These are phyloP conservation scores for Populus deltoides DNA, from an alignment of 345 rosid species.

Conservation along the genomic window DNA sequence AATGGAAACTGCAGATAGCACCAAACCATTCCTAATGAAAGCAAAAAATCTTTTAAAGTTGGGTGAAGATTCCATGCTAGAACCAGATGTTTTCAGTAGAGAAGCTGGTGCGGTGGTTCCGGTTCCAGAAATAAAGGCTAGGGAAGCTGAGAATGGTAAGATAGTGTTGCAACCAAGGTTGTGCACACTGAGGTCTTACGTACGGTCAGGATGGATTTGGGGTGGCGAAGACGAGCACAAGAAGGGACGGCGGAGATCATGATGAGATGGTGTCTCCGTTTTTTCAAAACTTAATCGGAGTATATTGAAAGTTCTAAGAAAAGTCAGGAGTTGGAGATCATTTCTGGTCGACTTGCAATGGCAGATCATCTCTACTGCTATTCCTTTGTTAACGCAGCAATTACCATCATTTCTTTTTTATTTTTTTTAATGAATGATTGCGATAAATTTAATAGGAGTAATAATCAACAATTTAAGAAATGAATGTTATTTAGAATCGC, in stretches of 20 bases:
- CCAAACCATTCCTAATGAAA: too few relatives aligned
- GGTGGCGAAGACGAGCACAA: conserved; percentile 42
- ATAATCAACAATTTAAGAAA: too few relatives aligned
- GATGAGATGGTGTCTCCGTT: conserved; percentile 46
- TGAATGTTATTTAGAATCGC: too few relatives aligned
- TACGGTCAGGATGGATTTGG: conserved; percentile 58
- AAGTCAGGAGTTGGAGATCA: conserved; percentile 85
- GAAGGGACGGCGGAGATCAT: conserved; percentile 32
- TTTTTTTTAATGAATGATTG: background rate
- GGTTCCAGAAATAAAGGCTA: background rate
- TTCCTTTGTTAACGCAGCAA: background rate
- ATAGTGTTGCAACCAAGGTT: conserved; percentile 77
- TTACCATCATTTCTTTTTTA: background rate
- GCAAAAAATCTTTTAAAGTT: too few relatives aligned
- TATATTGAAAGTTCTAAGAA: conserved; percentile 87
- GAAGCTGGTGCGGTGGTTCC: conserved; percentile 25
- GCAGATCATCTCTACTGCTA: conserved; percentile 19
- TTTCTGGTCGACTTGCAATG: conserved; percentile 92
- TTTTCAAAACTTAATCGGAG: conserved; percentile 67
- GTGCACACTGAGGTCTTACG: conserved; percentile 67
- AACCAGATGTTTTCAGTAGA: conserved; percentile 16
- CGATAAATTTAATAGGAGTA: background rate
- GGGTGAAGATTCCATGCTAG: background rate
- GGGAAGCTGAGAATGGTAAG: conserved; percentile 47
- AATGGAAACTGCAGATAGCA: too few relatives aligned